Conservation (phyloP, 2,329 filamentous ascomycete genomes). For the Microsporum ferrugineum region DNA sequence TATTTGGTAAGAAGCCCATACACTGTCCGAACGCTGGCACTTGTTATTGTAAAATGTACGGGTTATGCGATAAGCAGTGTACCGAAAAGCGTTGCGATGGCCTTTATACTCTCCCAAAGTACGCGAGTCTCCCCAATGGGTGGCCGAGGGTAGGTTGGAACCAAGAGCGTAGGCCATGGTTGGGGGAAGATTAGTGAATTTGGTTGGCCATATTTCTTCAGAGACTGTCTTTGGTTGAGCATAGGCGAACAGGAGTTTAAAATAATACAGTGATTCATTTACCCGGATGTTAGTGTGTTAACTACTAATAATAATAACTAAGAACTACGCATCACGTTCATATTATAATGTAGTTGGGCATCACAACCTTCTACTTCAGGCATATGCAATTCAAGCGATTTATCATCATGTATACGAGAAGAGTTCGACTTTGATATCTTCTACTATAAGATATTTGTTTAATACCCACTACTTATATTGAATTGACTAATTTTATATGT, state of each 20-base stretch:
- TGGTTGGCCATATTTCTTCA: background rate
- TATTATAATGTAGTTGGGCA: too few relatives aligned
- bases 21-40: conserved; percentile 50
- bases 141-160: conserved; percentile 51
- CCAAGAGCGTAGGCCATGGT: conserved; percentile 18
- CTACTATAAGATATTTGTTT: too few relatives aligned
- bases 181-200: background rate
- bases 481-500: too few relatives aligned
- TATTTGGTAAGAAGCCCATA: conserved; percentile 40
- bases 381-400: too few relatives aligned
- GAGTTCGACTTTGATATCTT: too few relatives aligned
- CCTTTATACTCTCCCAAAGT: conserved; percentile 50
- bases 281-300: too few relatives aligned
- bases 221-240: background rate
- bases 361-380: too few relatives aligned
- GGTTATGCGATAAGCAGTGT: conserved; percentile 43
- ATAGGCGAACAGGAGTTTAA: background rate
- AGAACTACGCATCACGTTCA: background rate
- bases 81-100: conserved; percentile 35
- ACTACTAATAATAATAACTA: background rate
- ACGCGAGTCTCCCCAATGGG: conserved; percentile 45
- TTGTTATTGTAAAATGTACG: conserved; percentile 60
- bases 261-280: too few relatives aligned
- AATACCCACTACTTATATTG: background rate
- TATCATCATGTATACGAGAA: too few relatives aligned